Base-by-base conservation (phyloP, 768 basidiomycete genomes). In the Nidularia pulvinata region DNA sequence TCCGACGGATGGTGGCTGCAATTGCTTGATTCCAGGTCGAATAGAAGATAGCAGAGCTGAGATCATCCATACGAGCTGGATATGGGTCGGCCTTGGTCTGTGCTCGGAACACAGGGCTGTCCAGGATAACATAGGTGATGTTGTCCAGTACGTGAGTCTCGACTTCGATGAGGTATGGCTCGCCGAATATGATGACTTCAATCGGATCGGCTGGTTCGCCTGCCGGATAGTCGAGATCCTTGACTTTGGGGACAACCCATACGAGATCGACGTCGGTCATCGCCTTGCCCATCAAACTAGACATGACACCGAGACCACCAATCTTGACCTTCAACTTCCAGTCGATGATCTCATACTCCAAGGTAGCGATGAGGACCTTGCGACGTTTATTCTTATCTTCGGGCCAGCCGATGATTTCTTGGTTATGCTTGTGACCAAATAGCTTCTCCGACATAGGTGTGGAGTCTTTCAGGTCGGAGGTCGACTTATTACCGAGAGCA, bases 291-390 rank as follows among this genome's bases (percentile, higher is more conserved):
- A 97, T 97, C 35, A 97, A 77, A 69, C 88, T 88, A 3, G 95
- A 96, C 95, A 97, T 97, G 74, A 96, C 95, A 78, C 95, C 95
- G 16, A 97, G 80, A 70, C 95, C 95, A 74, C 95, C 95, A 58
- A 96, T 96, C 79, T 96, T 96, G 77, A 97, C 95, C 71, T 97
- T 97, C 57, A 95, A 71, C 72, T 95, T 95, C 94, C 95, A 97
- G 65, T 96, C 95, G 63, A 97, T 86, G 65, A 97, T 91, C 69
- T 97, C 95, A 71, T 97, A 97, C 71, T 97, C 95, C 49, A 97
- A 79, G 0, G 95, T 96, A 14, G 95, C 76, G 56, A 97, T 97
- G 45, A 97, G 80, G 30, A 95, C 93, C 69, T 89, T 93, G 66
- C 95, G 81, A 47, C 94, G 85, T 71, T 96, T 97, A 63, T 87